A percentile compares a stretch with the other conserved stretches of the same genome.
These are phyloP conservation scores for Mucor indicus DNA, from an alignment of 371 early-diverging fungal species.

Conservation along the genomic window DNA sequence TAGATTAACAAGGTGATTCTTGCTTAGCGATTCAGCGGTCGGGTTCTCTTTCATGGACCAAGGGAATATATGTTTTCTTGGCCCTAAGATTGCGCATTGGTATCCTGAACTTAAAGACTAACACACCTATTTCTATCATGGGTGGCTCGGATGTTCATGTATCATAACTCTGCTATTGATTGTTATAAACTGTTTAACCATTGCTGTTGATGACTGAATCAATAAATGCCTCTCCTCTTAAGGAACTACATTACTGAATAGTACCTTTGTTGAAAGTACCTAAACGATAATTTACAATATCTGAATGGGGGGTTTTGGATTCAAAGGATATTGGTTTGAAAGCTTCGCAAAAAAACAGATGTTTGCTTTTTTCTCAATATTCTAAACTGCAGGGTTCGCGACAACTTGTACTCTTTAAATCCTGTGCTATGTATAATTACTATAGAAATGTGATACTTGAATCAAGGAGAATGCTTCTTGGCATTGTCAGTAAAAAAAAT, in stretches of 20 bases:
- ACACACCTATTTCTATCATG: neutral
- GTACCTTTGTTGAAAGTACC: too few species aligned
- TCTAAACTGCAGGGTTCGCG: too few species aligned
- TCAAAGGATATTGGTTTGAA: too few species aligned
- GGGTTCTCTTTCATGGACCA: slow-evolving; percentile 12
- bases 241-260: neutral
- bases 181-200: neutral
- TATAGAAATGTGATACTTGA: too few species aligned
- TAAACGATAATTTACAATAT: too few species aligned
- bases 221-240: neutral
- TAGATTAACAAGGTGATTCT: slow-evolving; percentile 13
- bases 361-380: too few species aligned
- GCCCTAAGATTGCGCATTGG: slow-evolving; percentile 11
- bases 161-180: slow-evolving; percentile 2
- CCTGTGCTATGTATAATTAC: too few species aligned
- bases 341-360: too few species aligned
- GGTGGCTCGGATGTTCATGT: neutral
- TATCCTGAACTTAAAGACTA: slow-evolving; percentile 8
- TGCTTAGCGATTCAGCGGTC: slow-evolving; percentile 13
- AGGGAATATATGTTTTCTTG: slow-evolving; percentile 13
- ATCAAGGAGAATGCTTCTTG: too few species aligned
- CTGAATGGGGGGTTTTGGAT: too few species aligned
- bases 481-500: too few species aligned
- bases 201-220: slow-evolving; percentile 1
- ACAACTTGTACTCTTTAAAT: too few species aligned